Conservation (phyloP, 495 filamentous ascomycete species). For the Aspergillus ostianus region DNA sequence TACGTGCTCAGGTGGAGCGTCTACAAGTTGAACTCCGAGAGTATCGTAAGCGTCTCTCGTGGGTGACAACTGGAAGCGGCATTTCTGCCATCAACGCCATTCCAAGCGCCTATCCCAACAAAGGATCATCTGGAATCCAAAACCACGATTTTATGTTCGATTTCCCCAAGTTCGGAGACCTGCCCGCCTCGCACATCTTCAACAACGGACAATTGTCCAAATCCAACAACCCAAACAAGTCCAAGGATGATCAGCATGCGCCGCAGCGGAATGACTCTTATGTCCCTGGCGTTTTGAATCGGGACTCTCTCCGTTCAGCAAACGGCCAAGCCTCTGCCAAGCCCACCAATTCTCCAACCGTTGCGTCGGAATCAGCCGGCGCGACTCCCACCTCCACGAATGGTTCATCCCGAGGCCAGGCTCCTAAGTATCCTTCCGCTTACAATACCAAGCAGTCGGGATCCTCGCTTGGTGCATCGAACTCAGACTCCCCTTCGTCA, state of each 20-base stretch:
- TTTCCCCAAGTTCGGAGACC: conserved; percentile 86
- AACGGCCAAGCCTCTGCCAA: conserved; percentile 8
- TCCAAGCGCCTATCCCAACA: conserved; percentile 32
- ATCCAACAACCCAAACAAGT: conserved; percentile 29
- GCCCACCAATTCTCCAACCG: conserved; percentile 2
- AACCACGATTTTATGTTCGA: conserved; percentile 90
- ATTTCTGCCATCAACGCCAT: conserved; percentile 49
- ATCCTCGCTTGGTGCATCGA: conserved; percentile 42
- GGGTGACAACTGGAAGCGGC: conserved; percentile 50
- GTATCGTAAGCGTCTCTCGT: conserved; percentile 80
- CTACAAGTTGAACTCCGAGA: conserved; percentile 82
- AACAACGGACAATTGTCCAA: conserved; percentile 44
- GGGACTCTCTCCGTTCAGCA: conserved; percentile 21
- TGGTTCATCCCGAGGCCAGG: conserved; percentile 17
- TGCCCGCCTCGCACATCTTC: conserved; percentile 63
- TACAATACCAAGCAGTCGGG: conserved; percentile 26
- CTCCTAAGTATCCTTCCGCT: conserved; percentile 13
- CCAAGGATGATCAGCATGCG: conserved; percentile 15
- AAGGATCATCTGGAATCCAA: conserved; percentile 50
- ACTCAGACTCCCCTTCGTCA: conserved; percentile 54
- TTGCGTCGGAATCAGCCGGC: neutral
- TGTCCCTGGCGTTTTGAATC: conserved; percentile 34
- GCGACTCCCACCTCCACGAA: conserved; percentile 4
- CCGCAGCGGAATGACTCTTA: conserved; percentile 23
- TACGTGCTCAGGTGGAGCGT: conserved; percentile 83